Evolutionary conservation across 1,139 yeast genomes (phyloP), one percentile per base, ranked within the genome.

Genomic region (Candida anutae): DNA sequence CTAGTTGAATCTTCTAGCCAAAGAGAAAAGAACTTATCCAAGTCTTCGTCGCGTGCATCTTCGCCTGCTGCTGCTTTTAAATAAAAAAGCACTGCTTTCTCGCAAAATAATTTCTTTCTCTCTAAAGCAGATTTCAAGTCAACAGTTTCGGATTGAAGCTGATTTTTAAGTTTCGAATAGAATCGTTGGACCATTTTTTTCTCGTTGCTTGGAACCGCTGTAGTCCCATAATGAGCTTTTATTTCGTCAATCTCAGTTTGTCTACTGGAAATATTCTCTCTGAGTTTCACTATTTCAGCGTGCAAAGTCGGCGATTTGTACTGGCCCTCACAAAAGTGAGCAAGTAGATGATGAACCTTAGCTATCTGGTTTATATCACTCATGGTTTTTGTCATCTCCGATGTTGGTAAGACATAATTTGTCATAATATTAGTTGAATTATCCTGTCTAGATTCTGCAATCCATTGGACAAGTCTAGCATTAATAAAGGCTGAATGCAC

Each of bases 11-110:
- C 68, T 34, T 80, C 83, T 23, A 90, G 62, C 95, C 96, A 88
- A n/a, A 88, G 51, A 0, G 93, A 81, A 47, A 88, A 78, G 36
- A 88, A 79, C 30, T 83, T 69, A 40, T 85, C 94, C 28, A 81
- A 58, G 33, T 74, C 79, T 33, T 75, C 79, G 30, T 68, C 73
- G 27, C 68, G 69, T 34, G 60, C 64, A 10, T 56, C 59, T 22
- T 65, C 70, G 24, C 59, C 52, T 2, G 63, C 51, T 17, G 79
- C 55, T 27, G 83, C 62, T 27, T 58, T 62, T 31, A 85, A 47
- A 43, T 80, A 84, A 39, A 69, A 78, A 24, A 62, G 67, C 9
- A 81, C 61, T 0, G 94, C 74, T 24, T 72, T 67, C 13, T 53
- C 51, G 5, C 76, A 61, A 43, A 80, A 78, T 5, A 46, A 48